Percentiles rank a stretch among this genome's conserved stretches.
phyloP scores from a whole-genome alignment of 768 basidiomycete genomes.

The Gyrodon lividus region DNA sequence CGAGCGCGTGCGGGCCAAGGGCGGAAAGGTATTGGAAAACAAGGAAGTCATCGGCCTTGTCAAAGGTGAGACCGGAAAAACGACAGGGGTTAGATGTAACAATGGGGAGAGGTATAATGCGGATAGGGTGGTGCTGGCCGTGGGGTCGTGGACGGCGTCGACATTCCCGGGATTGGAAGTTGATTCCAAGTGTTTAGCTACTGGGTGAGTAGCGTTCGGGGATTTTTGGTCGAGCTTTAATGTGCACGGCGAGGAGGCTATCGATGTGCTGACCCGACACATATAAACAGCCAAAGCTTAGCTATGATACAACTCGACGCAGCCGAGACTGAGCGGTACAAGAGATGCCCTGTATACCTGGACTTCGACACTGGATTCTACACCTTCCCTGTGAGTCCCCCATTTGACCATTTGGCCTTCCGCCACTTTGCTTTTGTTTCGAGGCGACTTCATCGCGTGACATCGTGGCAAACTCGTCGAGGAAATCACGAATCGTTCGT shows the following conservation, averaged over 20 bases:
- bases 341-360: slow-evolving; percentile 63
- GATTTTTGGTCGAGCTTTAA: background rate
- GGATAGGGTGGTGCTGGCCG: slow-evolving; percentile 64
- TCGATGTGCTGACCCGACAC: background rate
- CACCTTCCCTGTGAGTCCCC: slow-evolving; percentile 67
- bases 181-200: slow-evolving; percentile 59
- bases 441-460: background rate
- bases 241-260: background rate
- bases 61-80: slow-evolving; percentile 37
- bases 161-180: slow-evolving; percentile 62
- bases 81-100: slow-evolving; percentile 59
- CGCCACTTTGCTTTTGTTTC: background rate
- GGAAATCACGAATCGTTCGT: too few species aligned
- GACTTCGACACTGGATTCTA: slow-evolving; percentile 78
- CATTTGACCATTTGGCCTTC: background rate
- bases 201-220: slow-evolving; percentile 59
- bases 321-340: slow-evolving; percentile 66
- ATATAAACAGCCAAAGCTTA: slow-evolving; percentile 65
- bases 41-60: slow-evolving; percentile 55
- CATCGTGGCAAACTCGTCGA: too few species aligned
- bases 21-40: slow-evolving; percentile 58
- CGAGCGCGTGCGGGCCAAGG: slow-evolving; percentile 51
- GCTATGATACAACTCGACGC: slow-evolving; percentile 71
- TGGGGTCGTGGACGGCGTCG: slow-evolving; percentile 86
- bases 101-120: slow-evolving; percentile 58